These are phyloP conservation scores for Colletotrichum musae DNA, from an alignment of 2,329 filamentous ascomycete species.

Conservation along the genomic window DNA sequence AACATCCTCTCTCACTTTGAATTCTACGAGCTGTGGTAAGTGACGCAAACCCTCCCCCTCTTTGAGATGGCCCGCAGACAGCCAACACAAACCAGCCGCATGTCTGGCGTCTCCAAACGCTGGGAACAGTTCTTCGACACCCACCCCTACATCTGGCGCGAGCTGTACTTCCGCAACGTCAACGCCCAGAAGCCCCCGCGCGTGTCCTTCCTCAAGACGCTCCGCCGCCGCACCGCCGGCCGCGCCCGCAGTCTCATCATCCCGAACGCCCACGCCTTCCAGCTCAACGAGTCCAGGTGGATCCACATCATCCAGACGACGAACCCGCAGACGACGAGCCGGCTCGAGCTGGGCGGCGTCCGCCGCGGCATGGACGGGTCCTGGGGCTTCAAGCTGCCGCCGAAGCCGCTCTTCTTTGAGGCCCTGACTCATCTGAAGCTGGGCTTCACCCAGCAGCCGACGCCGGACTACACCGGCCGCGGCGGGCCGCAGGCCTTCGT, in stretches of 20 bases:
- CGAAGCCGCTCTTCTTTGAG: constrained; percentile 34
- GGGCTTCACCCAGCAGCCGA: constrained; percentile 19
- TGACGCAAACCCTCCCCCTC: background rate
- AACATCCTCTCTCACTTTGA: constrained; percentile 54
- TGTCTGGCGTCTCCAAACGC: constrained; percentile 38
- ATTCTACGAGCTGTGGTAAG: constrained; percentile 44
- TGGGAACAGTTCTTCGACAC: constrained; percentile 39
- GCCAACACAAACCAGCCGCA: constrained; percentile 25
- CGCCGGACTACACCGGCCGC: constrained; percentile 15
- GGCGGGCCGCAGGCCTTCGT: constrained; percentile 34
- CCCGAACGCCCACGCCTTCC: constrained; percentile 32
- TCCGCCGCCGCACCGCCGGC: constrained; percentile 33
- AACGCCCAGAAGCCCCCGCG: constrained; percentile 25
- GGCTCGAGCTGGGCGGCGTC: constrained; percentile 35
- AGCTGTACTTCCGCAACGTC: constrained; percentile 31
- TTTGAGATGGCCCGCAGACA: no score
- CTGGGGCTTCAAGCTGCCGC: constrained; percentile 40
- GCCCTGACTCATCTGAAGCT: constrained; percentile 24
- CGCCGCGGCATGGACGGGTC: constrained; percentile 30
- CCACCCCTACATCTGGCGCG: constrained; percentile 39
- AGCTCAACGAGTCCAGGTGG: constrained; percentile 38
- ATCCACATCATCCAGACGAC: constrained; percentile 38
- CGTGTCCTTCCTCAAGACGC: constrained; percentile 31
- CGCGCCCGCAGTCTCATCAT: constrained; percentile 36
- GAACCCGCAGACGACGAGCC: constrained; percentile 34